Conservation (phyloP, 2,329 filamentous ascomycete species). For the Apiospora marii region DNA sequence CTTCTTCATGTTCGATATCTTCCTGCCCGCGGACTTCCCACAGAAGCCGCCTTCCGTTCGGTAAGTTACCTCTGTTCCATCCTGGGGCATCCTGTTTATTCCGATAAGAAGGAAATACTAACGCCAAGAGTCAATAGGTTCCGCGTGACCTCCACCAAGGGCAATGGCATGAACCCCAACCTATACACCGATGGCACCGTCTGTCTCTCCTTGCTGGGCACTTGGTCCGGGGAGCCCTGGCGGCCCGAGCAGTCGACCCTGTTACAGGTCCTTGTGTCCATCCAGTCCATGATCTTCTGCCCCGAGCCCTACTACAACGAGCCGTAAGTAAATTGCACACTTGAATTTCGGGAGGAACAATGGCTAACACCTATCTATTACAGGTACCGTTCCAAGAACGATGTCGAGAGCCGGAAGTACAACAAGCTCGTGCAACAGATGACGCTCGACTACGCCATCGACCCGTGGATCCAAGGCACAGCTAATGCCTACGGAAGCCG, state of each 20-base stretch:
- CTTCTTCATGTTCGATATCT: constrained; percentile 63
- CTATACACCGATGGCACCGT: constrained; percentile 58
- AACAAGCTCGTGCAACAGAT: constrained; percentile 37
- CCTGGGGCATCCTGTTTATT: too few species aligned
- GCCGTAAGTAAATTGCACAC: constrained; percentile 40
- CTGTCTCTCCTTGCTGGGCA: constrained; percentile 58
- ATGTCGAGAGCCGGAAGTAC: constrained; percentile 38
- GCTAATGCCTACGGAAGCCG: not conserved
- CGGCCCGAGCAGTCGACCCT: constrained; percentile 54
- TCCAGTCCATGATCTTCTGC: constrained; percentile 65
- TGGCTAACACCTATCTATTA: not conserved
- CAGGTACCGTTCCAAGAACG: constrained; percentile 21
- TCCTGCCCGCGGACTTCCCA: constrained; percentile 52
- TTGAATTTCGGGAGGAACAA: too few species aligned
- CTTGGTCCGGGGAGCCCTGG: constrained; percentile 58
- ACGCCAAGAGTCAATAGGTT: too few species aligned
- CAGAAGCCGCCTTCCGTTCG: constrained; percentile 47
- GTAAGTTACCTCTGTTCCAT: too few species aligned
- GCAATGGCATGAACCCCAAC: constrained; percentile 57
- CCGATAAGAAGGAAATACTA: too few species aligned
- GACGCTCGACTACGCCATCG: constrained; percentile 42
- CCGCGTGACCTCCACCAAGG: too few species aligned
- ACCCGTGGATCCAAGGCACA: constrained; percentile 33
- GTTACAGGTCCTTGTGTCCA: constrained; percentile 60
- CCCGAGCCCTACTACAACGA: constrained; percentile 63